These are phyloP conservation scores for Fusarium sp. DNA, from an alignment of 2,329 filamentous ascomycete species.

Conservation along the genomic window DNA sequence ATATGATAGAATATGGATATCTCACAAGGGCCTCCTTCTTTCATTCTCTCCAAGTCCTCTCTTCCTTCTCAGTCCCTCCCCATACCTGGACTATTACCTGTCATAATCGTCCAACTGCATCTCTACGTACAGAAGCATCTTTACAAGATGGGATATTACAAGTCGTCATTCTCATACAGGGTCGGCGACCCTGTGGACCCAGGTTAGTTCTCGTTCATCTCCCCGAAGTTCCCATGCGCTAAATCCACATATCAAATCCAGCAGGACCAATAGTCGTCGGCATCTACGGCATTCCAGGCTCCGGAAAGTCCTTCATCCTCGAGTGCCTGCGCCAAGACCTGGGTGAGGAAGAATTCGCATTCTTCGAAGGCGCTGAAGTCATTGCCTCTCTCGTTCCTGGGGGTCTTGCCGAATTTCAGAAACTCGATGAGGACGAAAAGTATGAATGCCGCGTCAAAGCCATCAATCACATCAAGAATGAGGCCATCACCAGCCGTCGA, in stretches of 20 bases:
- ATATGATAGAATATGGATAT: background rate
- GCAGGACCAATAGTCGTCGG: conserved; percentile 54
- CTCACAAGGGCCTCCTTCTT: rapidly evolving
- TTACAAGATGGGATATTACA: background rate
- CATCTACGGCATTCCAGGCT: conserved; percentile 62
- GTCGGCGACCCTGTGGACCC: too few relatives aligned
- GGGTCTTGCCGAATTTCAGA: conserved; percentile 57
- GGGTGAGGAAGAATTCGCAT: conserved; percentile 48
- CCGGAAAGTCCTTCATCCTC: conserved; percentile 60
- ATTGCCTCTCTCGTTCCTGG: conserved; percentile 54
- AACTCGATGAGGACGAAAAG: conserved; percentile 48
- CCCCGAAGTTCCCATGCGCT: background rate
- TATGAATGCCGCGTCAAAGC: conserved; percentile 51
- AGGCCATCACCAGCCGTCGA: conserved; percentile 46
- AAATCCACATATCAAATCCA: rapidly evolving
- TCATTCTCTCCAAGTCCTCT: background rate
- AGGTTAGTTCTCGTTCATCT: background rate
- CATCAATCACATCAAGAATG: conserved; percentile 53
- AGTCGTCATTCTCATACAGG: too few relatives aligned
- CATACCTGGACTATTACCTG: background rate
- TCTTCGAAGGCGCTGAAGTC: conserved; percentile 61
- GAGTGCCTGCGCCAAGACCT: conserved; percentile 50
- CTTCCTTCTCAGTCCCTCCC: too few relatives aligned
- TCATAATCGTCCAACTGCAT: background rate
- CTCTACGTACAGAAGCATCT: background rate